Percentiles rank a stretch among this genome's conserved stretches.
phyloP scores from a whole-genome alignment of 1,139 yeast species.

The Kodamaea fungicola region DNA sequence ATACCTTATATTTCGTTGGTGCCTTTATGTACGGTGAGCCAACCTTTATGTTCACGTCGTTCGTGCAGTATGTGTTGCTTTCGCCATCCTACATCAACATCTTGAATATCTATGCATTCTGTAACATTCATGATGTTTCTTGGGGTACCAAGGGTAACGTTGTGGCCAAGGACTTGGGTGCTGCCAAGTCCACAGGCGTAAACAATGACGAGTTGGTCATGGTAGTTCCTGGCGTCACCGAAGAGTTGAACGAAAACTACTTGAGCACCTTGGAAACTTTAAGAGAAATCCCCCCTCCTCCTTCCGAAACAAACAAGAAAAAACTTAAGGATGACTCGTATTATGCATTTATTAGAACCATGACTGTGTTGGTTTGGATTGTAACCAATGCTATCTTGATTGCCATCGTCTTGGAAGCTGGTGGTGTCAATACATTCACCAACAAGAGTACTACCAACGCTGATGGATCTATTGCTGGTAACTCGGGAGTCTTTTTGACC shows the following conservation, averaged over 20 bases:
- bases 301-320: conserved; percentile 16
- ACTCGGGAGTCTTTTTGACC: conserved; percentile 40
- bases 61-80: conserved; percentile 64
- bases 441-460: conserved; percentile 15
- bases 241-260: conserved; percentile 62
- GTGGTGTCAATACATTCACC: conserved; percentile 34
- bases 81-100: conserved; percentile 79
- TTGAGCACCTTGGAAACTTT: conserved; percentile 47
- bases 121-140: conserved; percentile 81
- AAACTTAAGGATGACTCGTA: conserved; percentile 37
- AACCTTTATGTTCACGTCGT: conserved; percentile 73
- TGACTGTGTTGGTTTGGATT: conserved; percentile 47
- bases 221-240: conserved; percentile 60
- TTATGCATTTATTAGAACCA: conserved; percentile 44
- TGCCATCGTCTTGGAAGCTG: conserved; percentile 41
- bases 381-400: conserved; percentile 42
- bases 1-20: conserved; percentile 72
- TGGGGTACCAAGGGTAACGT: conserved; percentile 86
- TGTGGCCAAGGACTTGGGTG: conserved; percentile 63
- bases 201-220: conserved; percentile 64
- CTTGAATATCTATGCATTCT: conserved; percentile 76
- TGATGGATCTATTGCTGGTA: conserved; percentile 32
- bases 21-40: conserved; percentile 76
- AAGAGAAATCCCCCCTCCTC: conserved; percentile 26
- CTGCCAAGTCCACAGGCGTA: conserved; percentile 53